Base-by-base conservation (phyloP, 768 basidiomycete species). In the Psilocybe azurescens region DNA sequence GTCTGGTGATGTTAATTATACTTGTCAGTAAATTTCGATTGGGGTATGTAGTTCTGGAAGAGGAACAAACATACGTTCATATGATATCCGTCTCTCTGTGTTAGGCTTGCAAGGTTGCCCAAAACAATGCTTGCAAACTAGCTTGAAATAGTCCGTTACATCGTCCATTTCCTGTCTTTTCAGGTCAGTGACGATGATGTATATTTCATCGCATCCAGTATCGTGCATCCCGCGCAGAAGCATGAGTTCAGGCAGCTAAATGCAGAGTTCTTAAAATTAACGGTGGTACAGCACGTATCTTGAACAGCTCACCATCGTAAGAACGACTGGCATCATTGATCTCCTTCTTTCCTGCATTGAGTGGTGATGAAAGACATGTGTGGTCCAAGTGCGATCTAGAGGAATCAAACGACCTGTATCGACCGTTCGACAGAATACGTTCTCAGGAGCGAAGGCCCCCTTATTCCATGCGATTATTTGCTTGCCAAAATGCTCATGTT, bases 121-220 rank as follows among this genome's bases (percentile, higher is more conserved):
- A 59, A 88, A 89, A 18, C 88, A 81, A 70, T 89, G 73, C 39
- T 82, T 84, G 66, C 88, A 89, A 5, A 88, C 88, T 47, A 90
- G 84, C 70, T 90, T 88, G 73, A 92, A 90, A 76, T 91, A 92
- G 61, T 88, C 89, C 0, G 90, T 88, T 1, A 85, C 86, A 63
- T 91, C 88, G 72, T 92, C 90, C 90, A 92, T 91, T 70, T 92
- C 90, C 68, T 89, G 84, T 58, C 88, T 78, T 70, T 90, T 90
- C 72, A 92, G 78, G 70, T 92, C 90, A 9, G 90, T 91, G 39
- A 92, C 90, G 59, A 92, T 89, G 60, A 92, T 86, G 65, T 83
- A 90, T 55, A 91, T 85, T 59, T 92, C 89, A 73, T 92, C 90
- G 75, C 90, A 90, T 36, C 89, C 88, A 39, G 83, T 79, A 68